Percentiles rank a stretch among this genome's conserved stretches.
These are phyloP conservation scores for Globisporangium paroecandrum DNA, from an alignment of 352 stramenopile species.

Conservation along the genomic window DNA sequence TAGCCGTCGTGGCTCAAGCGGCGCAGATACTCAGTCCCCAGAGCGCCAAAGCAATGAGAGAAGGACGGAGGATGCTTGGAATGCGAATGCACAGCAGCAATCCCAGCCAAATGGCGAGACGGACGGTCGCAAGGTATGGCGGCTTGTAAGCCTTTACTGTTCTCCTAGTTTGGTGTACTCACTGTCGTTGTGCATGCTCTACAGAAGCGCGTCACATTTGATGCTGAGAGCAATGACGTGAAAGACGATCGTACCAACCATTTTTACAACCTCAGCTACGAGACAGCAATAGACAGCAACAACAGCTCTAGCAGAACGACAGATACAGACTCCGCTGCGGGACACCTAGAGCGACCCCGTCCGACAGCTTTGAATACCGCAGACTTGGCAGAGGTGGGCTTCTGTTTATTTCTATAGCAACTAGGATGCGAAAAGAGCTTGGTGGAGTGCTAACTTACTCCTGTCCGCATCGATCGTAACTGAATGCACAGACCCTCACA, in stretches of 20 bases:
- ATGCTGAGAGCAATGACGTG: neutral
- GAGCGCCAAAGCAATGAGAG: neutral
- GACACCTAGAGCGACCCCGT: neutral
- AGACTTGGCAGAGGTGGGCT: slow-evolving; percentile 6
- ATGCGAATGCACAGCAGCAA: neutral
- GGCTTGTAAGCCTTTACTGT: no score
- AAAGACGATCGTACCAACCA: neutral
- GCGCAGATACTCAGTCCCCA: neutral
- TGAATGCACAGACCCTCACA: slow-evolving; percentile 13
- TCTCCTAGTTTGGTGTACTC: neutral
- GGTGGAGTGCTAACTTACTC: neutral
- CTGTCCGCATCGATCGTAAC: neutral
- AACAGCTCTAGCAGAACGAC: no score
- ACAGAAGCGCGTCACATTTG: neutral
- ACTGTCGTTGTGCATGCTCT: neutral
- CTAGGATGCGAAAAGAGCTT: neutral
- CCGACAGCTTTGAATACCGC: neutral
- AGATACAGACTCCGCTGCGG: neutral
- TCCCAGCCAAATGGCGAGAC: neutral
- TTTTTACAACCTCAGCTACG: neutral
- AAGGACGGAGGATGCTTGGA: neutral
- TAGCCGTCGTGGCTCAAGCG: neutral
- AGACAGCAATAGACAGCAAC: neutral
- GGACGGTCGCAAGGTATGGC: neutral
- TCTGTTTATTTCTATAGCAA: neutral